Base-by-base conservation (phyloP, 768 basidiomycete species). In the Leccinum ochraceum region DNA sequence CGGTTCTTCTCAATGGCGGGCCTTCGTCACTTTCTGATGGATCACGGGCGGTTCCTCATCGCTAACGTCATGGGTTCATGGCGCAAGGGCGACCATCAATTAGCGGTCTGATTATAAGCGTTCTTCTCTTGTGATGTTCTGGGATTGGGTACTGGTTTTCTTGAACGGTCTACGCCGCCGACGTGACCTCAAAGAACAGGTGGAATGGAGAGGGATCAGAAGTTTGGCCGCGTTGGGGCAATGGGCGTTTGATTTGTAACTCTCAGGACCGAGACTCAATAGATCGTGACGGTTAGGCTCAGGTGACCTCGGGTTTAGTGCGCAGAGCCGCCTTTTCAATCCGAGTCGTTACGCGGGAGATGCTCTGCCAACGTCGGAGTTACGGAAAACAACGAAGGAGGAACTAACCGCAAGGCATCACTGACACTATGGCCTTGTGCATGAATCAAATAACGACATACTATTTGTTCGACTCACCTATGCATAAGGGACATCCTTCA, bases 21-120 rank as follows among this genome's bases (percentile, higher is more conserved):
- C 20, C 69, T 66, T 71, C 64, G 61, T 39, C 54, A 9, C 6
- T 36, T 59, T 68, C 60, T 61, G 61, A 71, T 69, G 59, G 44
- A 46, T 20, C n/a, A 6, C 13, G 44, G 20, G 51, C n/a, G n/a
- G 24, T 46, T 32, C 37, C 50, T 24, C 57, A 60, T 61, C 56
- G 39, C 34, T 54, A 61, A 30, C 26, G 51, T 63, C 58, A 68
- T 30, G 30, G 30, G 30, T 30, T 30, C 30, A 3, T 24, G 42
- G 52, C 34, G 51, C 9, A 26, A 34, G 26, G 36, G 44, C 34
- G 44, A 46, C 9, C 44, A 46, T 58, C 42, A 50, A 64, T 58
- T 48, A 52, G 68, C 8, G 8, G 51, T 14, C 32, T 26, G n/a
- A 46, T 13, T 50, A 50, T 26, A 26, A 50, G 2, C 24, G 49